A percentile compares a stretch with the other conserved stretches of the same genome.
These are phyloP conservation scores for Friedmanniomyces simplex DNA, from an alignment of 495 filamentous ascomycete genomes.

Conservation along the genomic window DNA sequence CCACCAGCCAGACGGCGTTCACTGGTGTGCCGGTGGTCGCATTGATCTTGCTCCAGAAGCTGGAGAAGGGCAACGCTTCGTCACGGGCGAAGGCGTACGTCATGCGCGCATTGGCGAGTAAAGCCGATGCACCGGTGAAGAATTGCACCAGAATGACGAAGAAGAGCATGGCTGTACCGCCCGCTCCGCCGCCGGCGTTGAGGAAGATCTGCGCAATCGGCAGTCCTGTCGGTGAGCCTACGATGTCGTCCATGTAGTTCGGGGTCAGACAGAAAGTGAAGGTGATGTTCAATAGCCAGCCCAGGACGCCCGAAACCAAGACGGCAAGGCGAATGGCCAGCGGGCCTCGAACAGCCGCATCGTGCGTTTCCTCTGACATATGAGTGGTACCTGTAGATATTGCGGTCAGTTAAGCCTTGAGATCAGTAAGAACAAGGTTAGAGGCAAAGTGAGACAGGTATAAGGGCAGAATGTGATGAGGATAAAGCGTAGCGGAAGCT, in stretches of 20 bases:
- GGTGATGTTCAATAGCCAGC: constrained; percentile 55
- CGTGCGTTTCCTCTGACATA: constrained; percentile 66
- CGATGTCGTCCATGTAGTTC: constrained; percentile 48
- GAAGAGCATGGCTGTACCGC: constrained; percentile 57
- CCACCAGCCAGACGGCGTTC: constrained; percentile 64
- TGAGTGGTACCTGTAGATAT: constrained; percentile 61
- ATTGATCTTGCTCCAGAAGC: constrained; percentile 51
- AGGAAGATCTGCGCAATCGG: constrained; percentile 63
- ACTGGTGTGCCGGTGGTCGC: constrained; percentile 50
- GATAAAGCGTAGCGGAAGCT: no score
- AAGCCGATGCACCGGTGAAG: constrained; percentile 61
- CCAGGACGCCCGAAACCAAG: constrained; percentile 52
- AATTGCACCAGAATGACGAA: constrained; percentile 61
- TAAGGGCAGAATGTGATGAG: no score
- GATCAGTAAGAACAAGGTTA: no score
- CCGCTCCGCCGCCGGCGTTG: constrained; percentile 51
- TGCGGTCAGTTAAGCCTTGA: no score
- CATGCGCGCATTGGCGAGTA: constrained; percentile 64
- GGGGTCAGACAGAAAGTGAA: constrained; percentile 56
- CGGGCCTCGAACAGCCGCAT: constrained; percentile 57
- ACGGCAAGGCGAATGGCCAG: constrained; percentile 55
- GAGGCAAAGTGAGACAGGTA: no score
- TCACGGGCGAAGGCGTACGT: constrained; percentile 63
- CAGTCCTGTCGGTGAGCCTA: constrained; percentile 52
- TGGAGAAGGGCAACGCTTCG: constrained; percentile 58